Conservation (phyloP, 495 filamentous ascomycete genomes). For the Pseudomonodictys pantanalensis region DNA sequence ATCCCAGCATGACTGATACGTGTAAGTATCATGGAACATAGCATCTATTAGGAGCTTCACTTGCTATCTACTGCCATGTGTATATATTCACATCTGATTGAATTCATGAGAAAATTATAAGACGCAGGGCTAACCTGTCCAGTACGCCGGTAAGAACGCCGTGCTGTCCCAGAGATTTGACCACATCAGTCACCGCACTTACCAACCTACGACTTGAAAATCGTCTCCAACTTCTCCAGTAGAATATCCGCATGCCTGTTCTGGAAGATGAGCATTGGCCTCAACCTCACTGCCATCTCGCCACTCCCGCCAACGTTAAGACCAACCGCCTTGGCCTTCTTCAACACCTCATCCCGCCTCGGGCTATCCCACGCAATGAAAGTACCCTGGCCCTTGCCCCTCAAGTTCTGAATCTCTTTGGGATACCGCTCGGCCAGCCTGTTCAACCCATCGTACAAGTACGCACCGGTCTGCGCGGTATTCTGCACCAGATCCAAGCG, state of each 20-base stretch:
- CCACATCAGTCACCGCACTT: too few species aligned
- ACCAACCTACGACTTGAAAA: slow-evolving; percentile 58
- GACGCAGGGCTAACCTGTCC: too few species aligned
- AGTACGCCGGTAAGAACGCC: too few species aligned
- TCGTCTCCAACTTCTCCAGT: slow-evolving; percentile 70
- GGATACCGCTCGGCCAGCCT: slow-evolving; percentile 71
- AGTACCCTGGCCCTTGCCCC: slow-evolving; percentile 91
- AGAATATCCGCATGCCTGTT: slow-evolving; percentile 79
- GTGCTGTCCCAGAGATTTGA: too few species aligned
- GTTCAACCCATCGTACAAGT: slow-evolving; percentile 72
- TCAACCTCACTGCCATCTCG: slow-evolving; percentile 71
- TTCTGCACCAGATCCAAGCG: slow-evolving; percentile 73
- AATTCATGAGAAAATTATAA: too few species aligned
- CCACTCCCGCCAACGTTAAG: slow-evolving; percentile 94
- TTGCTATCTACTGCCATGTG: too few species aligned
- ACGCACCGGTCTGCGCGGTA: slow-evolving; percentile 78
- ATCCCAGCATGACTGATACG: too few species aligned
- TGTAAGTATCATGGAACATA: too few species aligned
- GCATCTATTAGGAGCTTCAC: too few species aligned
- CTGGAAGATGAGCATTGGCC: slow-evolving; percentile 97
- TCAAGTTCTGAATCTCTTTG: slow-evolving; percentile 78
- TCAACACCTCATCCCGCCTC: slow-evolving; percentile 77
- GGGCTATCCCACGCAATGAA: slow-evolving; percentile 97
- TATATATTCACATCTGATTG: too few species aligned
- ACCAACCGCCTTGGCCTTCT: slow-evolving; percentile 74